Evolutionary conservation across 2,329 filamentous ascomycete species (phyloP).

Genomic region (Microdochium bolleyi): DNA sequence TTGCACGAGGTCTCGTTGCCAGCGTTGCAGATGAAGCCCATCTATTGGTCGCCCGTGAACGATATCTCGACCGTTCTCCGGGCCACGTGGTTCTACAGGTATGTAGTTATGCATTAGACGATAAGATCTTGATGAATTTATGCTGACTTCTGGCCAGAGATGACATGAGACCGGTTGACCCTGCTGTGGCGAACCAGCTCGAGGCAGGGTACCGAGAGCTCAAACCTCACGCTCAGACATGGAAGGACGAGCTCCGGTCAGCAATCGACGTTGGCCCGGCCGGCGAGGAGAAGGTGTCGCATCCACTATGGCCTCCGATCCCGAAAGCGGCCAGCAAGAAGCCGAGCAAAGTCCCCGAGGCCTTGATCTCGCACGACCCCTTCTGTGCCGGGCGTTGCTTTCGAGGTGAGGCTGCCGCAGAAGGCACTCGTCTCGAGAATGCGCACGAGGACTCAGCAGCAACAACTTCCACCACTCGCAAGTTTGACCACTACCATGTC

Average conservation of each 20-base stretch:
- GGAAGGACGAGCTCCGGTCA: conserved; percentile 83
- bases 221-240: conserved; percentile 83
- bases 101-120: conserved; percentile 6
- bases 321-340: conserved; percentile 23
- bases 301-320: conserved; percentile 70
- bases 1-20: conserved; percentile 84
- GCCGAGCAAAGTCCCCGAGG: conserved; percentile 23
- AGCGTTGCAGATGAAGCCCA: conserved; percentile 81
- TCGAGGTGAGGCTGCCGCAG: conserved; percentile 47
- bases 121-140: background rate
- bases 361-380: conserved; percentile 41
- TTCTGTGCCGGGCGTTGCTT: conserved; percentile 55
- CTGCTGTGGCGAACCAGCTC: conserved; percentile 80
- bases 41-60: conserved; percentile 94
- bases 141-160: conserved; percentile 38
- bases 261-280: conserved; percentile 83
- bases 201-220: conserved; percentile 86
- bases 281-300: conserved; percentile 85
- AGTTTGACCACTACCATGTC: conserved; percentile 70
- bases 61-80: conserved; percentile 76
- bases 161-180: conserved; percentile 84
- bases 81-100: conserved; percentile 94
- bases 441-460: conserved; percentile 27
- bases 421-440: conserved; percentile 30
- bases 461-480: conserved; percentile 37